phyloP scores from a whole-genome alignment of 1,284 basidiomycete genomes.

The Austroboletus novae-zelandiae region DNA sequence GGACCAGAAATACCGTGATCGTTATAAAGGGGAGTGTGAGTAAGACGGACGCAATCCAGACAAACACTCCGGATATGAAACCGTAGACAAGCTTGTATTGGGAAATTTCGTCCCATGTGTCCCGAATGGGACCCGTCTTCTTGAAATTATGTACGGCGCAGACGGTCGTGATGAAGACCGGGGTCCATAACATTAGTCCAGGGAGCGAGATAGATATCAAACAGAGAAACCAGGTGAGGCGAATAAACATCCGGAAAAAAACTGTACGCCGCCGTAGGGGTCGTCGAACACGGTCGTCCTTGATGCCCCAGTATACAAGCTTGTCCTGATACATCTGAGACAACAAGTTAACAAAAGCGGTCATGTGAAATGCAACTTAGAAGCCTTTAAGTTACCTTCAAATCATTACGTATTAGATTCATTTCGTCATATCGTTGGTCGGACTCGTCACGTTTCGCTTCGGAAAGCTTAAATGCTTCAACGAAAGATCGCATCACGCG shows the following conservation, averaged over 20 bases:
- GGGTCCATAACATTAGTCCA: constrained; percentile 79
- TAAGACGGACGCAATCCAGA: constrained; percentile 55
- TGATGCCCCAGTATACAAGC: constrained; percentile 63
- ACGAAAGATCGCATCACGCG: constrained; percentile 71
- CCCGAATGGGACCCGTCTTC: constrained; percentile 74
- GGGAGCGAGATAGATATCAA: constrained; percentile 73
- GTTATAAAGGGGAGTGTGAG: constrained; percentile 60
- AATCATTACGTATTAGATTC: constrained; percentile 48
- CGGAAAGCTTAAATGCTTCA: constrained; percentile 64
- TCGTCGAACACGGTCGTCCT: constrained; percentile 76
- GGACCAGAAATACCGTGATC: constrained; percentile 58
- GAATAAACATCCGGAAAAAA: constrained; percentile 53
- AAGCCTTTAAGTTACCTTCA: constrained; percentile 50
- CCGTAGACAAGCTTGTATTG: constrained; percentile 87
- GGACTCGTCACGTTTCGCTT: constrained; percentile 26
- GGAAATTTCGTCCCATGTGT: constrained; percentile 84
- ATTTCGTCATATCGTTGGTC: constrained; percentile 34
- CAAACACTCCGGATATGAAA: constrained; percentile 63
- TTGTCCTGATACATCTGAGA: constrained; percentile 69
- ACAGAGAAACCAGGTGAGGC: constrained; percentile 61
- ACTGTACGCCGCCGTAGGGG: constrained; percentile 58
- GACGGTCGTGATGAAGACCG: constrained; percentile 67
- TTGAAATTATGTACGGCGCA: constrained; percentile 68
- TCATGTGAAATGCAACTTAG: not conserved
- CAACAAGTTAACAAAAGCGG: constrained; percentile 1